Conservation (phyloP, 208 protist genomes). For the Trypanosomatidae sp. region DNA sequence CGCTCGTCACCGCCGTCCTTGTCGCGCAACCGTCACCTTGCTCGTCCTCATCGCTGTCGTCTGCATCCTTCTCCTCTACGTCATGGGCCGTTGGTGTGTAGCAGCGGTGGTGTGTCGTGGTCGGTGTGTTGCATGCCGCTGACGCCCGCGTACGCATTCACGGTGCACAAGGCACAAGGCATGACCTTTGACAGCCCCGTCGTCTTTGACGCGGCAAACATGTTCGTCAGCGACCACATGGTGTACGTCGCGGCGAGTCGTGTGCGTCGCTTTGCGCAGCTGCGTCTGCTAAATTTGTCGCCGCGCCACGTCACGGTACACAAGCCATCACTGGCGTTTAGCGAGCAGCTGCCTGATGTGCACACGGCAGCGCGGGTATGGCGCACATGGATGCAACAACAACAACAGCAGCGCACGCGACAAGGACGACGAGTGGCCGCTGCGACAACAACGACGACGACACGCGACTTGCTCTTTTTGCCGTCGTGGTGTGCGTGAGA, state of each 20-base stretch:
- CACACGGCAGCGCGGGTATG: constrained; percentile 8
- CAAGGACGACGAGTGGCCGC: no score
- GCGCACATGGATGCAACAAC: constrained; percentile 7
- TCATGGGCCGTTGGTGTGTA: constrained; percentile 2
- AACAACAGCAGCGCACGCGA: no score
- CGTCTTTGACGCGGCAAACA: constrained; percentile 50
- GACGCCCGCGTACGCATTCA: constrained; percentile 80
- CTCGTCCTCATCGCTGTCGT: no score
- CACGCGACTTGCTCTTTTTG: no score
- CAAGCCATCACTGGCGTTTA: constrained; percentile 41
- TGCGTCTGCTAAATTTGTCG: constrained; percentile 63
- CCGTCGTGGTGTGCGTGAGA: no score
- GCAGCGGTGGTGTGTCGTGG: constrained; percentile 18
- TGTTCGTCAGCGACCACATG: constrained; percentile 79
- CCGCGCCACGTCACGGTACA: constrained; percentile 60
- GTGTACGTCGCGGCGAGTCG: constrained; percentile 82
- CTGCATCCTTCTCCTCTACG: not conserved
- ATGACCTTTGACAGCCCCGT: constrained; percentile 57
- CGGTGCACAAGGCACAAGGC: constrained; percentile 85
- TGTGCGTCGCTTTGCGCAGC: constrained; percentile 48
- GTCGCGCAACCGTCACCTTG: no score
- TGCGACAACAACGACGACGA: no score
- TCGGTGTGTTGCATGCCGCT: constrained; percentile 53
- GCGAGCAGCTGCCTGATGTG: constrained; percentile 13
- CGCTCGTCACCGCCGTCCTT: no score